Evolutionary conservation across 1,139 yeast species (phyloP).

Genomic region (Lodderomyces beijingensis): DNA sequence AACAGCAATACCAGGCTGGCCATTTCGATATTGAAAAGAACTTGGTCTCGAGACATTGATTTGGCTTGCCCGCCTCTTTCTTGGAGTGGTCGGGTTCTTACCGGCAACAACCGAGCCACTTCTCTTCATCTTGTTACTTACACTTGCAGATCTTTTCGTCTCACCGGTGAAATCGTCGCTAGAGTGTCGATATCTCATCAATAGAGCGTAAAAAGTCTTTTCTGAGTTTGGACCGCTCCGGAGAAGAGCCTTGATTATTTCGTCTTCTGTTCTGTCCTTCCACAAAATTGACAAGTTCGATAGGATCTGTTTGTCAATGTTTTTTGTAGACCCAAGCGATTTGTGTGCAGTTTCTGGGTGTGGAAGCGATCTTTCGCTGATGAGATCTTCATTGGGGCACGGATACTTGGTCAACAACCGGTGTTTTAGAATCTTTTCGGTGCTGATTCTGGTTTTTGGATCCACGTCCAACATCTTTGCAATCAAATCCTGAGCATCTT

Average conservation of each 20-base stretch:
- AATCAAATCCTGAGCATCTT: slow-evolving; percentile 70
- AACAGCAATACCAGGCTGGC: slow-evolving; percentile 9
- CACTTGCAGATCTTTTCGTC: slow-evolving; percentile 15
- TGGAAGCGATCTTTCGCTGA: slow-evolving; percentile 52
- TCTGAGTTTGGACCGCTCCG: slow-evolving; percentile 62
- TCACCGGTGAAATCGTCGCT: slow-evolving; percentile 33
- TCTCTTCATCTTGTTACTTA: slow-evolving; percentile 18
- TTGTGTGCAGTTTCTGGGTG: slow-evolving; percentile 59
- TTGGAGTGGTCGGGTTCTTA: slow-evolving; percentile 28
- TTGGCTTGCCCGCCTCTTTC: slow-evolving; percentile 44
- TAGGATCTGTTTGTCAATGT: slow-evolving; percentile 59
- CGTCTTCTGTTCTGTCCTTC: slow-evolving; percentile 62
- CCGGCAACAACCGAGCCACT: slow-evolving; percentile 21
- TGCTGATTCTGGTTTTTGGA: slow-evolving; percentile 70
- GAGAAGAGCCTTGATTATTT: slow-evolving; percentile 51
- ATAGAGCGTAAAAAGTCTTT: slow-evolving; percentile 68
- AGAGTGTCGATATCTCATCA: slow-evolving; percentile 51
- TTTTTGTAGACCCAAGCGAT: slow-evolving; percentile 42
- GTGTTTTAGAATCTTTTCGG: slow-evolving; percentile 71
- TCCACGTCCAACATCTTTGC: slow-evolving; percentile 72
- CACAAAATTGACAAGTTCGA: slow-evolving; percentile 68
- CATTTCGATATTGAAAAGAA: slow-evolving; percentile 42
- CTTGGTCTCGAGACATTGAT: slow-evolving; percentile 57
- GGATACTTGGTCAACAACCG: slow-evolving; percentile 67
- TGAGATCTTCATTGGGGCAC: slow-evolving; percentile 46